Evolutionary conservation across 148 eudicot species (phyloP), one percentile per base, ranked within the genome.

Genomic region (Selenicereus undatus): DNA sequence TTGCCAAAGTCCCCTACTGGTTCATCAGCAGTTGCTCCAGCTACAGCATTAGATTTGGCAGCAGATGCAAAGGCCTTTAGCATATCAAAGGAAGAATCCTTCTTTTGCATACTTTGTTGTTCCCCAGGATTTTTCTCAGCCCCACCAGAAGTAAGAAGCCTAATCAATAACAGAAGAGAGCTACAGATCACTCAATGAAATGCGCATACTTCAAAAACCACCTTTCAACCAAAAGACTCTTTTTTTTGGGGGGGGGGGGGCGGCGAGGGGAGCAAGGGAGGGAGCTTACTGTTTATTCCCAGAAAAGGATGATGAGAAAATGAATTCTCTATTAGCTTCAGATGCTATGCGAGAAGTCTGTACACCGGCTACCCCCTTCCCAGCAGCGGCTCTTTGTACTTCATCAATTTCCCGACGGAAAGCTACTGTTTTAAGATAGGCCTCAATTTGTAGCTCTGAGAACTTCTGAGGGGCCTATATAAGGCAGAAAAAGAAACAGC

Each of bases 381-480:
- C 97, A 48, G 94, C 88, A 80, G 99, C 97, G 84, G 94, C 86
- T 82, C 89, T 96, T 83, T 90, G 99, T 80, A 96, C 99, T 87
- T 85, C 85, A 89, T 92, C 91, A 68, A 96, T 96, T 88, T 96
- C 99, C 81, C 99, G 91, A 22, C 99, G 97, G 76, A 96, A 96
- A 80, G 99, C 99, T 81, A 96, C 99, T 27, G 99, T 96, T 87
- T 96, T 93, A 43, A 96, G 97, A 89, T 96, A 96, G 80, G 99
- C 82, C 87, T 96, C 90, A 82, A 93, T 93, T 86, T 96, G 99
- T 72, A 96, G 91, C 78, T 96, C 99, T 75, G 99, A 96, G 81
- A 96, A 96, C 71, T 91, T 90, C 76, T 86, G 86, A 68, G 99
- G 99, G 73, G 89, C 99, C 99, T 96, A 81, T 73, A 78, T 51